A percentile compares a stretch with the other conserved stretches of the same genome.
Conservation (phyloP, 2,329 filamentous ascomycete genomes). For the Tolypocladium ophioglossoides region DNA sequence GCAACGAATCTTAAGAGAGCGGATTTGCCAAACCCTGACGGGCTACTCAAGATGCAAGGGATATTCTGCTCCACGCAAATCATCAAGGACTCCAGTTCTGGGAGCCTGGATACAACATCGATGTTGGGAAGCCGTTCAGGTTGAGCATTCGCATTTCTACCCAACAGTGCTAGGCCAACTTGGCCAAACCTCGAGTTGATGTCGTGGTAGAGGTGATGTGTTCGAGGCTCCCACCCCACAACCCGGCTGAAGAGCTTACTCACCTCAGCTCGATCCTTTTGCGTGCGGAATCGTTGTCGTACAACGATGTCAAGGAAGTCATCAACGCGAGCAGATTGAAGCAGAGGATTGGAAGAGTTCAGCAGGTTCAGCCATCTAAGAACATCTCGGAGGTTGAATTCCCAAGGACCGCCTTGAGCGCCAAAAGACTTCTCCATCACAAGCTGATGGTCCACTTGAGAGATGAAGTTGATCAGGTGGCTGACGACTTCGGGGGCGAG, state of each 20-base stretch:
- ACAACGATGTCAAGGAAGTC: conserved; percentile 80
- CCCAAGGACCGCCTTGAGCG: conserved; percentile 71
- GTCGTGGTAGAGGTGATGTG: conserved; percentile 62
- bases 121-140: conserved; percentile 40
- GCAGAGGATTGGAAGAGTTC: conserved; percentile 40
- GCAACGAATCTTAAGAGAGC: conserved; percentile 70
- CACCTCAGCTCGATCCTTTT: conserved; percentile 56
- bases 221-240: conserved; percentile 42
- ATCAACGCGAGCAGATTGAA: conserved; percentile 47
- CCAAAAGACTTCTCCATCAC: conserved; percentile 48
- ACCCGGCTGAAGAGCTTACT: conserved; percentile 54
- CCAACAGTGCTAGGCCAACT: conserved; percentile 65
- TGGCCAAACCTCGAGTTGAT: conserved; percentile 58
- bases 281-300: conserved; percentile 73
- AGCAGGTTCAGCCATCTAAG: conserved; percentile 72
- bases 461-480: conserved; percentile 70
- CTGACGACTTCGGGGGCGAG: conserved; percentile 49
- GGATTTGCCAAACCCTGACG: conserved; percentile 81
- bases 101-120: conserved; percentile 45
- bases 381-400: conserved; percentile 87
- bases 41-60: conserved; percentile 79
- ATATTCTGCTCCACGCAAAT: conserved; percentile 78
- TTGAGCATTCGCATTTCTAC: conserved; percentile 46
- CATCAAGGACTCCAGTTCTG: conserved; percentile 75
- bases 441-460: conserved; percentile 63